Percentiles rank a stretch among this genome's conserved stretches.
Conservation (phyloP, 2,329 filamentous ascomycete genomes). For the Rugonectria rugulosa region DNA sequence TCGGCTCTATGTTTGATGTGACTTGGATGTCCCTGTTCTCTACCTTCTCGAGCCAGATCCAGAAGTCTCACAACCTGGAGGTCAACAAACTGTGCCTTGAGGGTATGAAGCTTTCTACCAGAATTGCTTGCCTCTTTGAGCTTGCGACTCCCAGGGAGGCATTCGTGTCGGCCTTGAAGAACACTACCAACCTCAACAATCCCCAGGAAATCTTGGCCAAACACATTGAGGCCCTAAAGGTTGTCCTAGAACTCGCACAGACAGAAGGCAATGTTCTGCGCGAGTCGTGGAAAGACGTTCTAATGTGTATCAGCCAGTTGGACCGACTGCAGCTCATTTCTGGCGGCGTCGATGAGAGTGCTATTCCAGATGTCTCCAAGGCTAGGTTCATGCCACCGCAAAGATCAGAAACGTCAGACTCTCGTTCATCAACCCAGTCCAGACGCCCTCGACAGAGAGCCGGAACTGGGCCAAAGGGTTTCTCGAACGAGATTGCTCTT, state of each 20-base stretch:
- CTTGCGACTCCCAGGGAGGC: constrained; percentile 92
- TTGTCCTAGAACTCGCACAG: constrained; percentile 88
- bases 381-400: constrained; percentile 73
- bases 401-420: constrained; percentile 60
- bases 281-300: constrained; percentile 92
- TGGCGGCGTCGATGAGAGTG: constrained; percentile 90
- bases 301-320: constrained; percentile 94
- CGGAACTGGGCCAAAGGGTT: constrained; percentile 68
- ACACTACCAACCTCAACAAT: constrained; percentile 96
- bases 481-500: constrained; percentile 82
- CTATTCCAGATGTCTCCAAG: constrained; percentile 90
- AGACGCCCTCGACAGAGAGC: constrained; percentile 59
- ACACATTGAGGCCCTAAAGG: constrained; percentile 93
- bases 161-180: constrained; percentile 90
- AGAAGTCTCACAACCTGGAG: constrained; percentile 91
- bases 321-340: constrained; percentile 95
- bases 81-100: constrained; percentile 93
- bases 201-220: constrained; percentile 94
- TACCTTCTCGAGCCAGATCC: constrained; percentile 89
- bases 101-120: constrained; percentile 91
- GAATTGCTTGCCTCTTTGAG: constrained; percentile 92
- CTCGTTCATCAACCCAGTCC: constrained; percentile 73
- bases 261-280: constrained; percentile 90
- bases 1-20: constrained; percentile 98
- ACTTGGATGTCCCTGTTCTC: constrained; percentile 99